phyloP scores from a whole-genome alignment of 163 green algal genomes.

The Coccomyxa subellipsoidea region DNA sequence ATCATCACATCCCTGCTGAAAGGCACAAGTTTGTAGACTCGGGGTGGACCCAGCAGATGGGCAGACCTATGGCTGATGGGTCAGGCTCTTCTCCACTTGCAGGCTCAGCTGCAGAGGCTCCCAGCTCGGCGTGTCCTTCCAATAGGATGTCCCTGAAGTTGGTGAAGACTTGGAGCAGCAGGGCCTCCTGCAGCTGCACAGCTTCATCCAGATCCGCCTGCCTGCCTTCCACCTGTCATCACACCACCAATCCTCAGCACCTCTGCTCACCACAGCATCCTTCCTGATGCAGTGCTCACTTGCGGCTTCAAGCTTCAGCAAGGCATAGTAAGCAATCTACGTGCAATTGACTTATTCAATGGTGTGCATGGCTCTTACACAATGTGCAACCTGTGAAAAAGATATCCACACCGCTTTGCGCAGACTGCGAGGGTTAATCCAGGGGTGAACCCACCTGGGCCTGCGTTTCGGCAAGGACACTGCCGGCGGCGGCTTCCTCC shows the following conservation, averaged over 20 bases:
- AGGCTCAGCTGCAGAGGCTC: no score
- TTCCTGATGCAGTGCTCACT: neutral
- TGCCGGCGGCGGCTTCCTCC: neutral
- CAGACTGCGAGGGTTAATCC: no score
- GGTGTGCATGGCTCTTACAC: no score
- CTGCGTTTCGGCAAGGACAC: neutral
- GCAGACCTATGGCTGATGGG: neutral
- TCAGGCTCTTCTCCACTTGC: neutral
- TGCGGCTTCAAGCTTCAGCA: neutral
- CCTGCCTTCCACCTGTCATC: neutral
- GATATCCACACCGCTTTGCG: no score
- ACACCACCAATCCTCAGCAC: neutral
- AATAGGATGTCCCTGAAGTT: conserved; percentile 23
- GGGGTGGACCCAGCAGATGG: neutral
- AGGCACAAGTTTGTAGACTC: neutral
- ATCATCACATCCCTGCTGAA: no score
- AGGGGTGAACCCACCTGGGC: neutral
- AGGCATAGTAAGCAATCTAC: no score
- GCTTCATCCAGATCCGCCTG: conserved; percentile 13
- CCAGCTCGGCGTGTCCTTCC: neutral
- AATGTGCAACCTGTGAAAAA: no score
- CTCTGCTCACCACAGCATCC: neutral
- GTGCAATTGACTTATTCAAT: no score
- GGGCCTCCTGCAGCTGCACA: conserved; percentile 1
- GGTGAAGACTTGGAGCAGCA: conserved; percentile 28